phyloP scores from a whole-genome alignment of 306 rosid genomes.

The Purshia tridentata region DNA sequence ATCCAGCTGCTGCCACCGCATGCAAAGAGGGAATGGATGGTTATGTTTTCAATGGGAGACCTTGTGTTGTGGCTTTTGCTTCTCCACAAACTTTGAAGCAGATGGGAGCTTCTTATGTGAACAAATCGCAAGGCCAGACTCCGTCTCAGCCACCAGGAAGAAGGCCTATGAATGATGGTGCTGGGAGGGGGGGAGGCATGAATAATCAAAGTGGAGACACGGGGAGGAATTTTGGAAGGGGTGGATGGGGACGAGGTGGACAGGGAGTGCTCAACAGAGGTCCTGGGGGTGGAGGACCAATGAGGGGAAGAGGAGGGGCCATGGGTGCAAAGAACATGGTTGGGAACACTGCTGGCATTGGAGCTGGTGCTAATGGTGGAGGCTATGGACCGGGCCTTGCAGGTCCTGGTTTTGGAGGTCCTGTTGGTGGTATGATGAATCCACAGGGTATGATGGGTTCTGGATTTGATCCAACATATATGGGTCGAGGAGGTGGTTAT shows the following conservation, averaged over 20 bases:
- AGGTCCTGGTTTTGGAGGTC: constrained; percentile 41
- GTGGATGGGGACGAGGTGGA: constrained; percentile 55
- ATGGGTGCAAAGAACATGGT: constrained; percentile 42
- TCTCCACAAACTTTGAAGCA: constrained; percentile 42
- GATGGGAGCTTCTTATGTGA: constrained; percentile 50
- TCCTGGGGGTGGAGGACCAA: constrained; percentile 38
- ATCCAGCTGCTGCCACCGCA: constrained; percentile 36
- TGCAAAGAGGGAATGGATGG: constrained; percentile 62
- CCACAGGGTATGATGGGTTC: constrained; percentile 51
- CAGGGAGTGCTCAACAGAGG: constrained; percentile 42
- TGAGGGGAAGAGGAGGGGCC: constrained; percentile 46
- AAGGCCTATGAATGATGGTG: constrained; percentile 42
- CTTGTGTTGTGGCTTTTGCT: constrained; percentile 56
- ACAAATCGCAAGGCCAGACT: constrained; percentile 32
- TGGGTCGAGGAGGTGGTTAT: constrained; percentile 51
- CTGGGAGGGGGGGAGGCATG: constrained; percentile 34
- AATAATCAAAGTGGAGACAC: constrained; percentile 47
- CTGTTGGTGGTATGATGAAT: constrained; percentile 43
- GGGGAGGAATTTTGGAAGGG: constrained; percentile 46
- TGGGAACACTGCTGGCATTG: constrained; percentile 39
- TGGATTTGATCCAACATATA: constrained; percentile 51
- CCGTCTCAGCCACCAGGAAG: constrained; percentile 43
- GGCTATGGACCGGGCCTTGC: constrained; percentile 47
- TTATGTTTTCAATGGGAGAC: constrained; percentile 44
- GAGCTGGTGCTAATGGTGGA: constrained; percentile 29